Evolutionary conservation across 805 yeast species (phyloP), one percentile per base, ranked within the genome.

Genomic region (Saccharomycopsis sp.): DNA sequence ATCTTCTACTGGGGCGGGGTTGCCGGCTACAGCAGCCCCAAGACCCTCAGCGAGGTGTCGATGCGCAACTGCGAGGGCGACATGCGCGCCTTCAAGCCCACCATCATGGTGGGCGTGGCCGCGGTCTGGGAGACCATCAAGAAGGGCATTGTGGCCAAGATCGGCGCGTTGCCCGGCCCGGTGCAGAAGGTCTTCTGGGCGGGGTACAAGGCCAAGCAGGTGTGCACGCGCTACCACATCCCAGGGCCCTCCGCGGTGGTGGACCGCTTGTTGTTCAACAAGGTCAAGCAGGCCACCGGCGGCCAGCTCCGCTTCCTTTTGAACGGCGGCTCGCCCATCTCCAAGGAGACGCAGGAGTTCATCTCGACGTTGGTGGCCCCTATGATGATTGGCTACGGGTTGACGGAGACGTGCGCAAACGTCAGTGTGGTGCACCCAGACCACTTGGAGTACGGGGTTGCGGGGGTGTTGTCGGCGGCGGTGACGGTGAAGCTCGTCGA

Each of bases 101-200:
- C 97, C 3, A 73, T 91, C 65, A 88, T 94, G 97, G 97, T 91
- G 63, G 99, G 97, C 72, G 99, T 94, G 58, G 97, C 97, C 16
- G 97, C 98, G 2, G 97, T 94, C 55, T 94, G 97, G 96, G 99
- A 94, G 77, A 79, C 87, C 44, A 89, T 94, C 61, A 87, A 91
- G 72, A 94, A 94, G 77, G 99, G 99, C 59, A 87, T 94, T 60
- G 61, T 89, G 59, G 81, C 81, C 57, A 91, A 91, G 74, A 81
- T 94, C 64, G 75, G 78, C 64, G 79, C 82, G 66, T 77, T 78
- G 66, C 87, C 96, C 16, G 66, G 82, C 15, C 65, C 84, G 23
- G 78, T 80, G 34, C 96, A 90, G 73, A 87, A 82, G 70, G 67
- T 92, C 51, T 94, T 94, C 71, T 94, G 99, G 98, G 78, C 82